Evolutionary conservation across 331 rosid species (phyloP).

Genomic region (Phaseolus coccineus): DNA sequence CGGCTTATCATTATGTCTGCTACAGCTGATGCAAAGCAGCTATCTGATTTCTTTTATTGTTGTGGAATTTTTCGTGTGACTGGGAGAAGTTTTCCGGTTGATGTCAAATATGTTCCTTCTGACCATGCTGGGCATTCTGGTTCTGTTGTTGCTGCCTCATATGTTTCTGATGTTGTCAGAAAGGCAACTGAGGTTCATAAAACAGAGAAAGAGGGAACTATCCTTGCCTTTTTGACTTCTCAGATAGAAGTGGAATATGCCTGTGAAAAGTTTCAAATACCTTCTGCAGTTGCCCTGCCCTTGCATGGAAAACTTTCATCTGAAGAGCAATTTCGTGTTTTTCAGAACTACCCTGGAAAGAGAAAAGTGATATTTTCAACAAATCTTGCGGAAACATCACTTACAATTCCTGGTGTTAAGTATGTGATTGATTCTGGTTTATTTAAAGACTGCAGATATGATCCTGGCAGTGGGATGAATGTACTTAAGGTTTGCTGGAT

Average conservation of each 20-base stretch:
- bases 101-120: slow-evolving; percentile 71
- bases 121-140: slow-evolving; percentile 47
- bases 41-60: slow-evolving; percentile 74
- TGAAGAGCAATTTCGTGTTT: slow-evolving; percentile 82
- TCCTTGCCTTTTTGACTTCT: slow-evolving; percentile 94
- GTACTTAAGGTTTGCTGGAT: slow-evolving; percentile 86
- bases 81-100: slow-evolving; percentile 94
- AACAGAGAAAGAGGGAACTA: slow-evolving; percentile 76
- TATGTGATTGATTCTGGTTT: slow-evolving; percentile 92
- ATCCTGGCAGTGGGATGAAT: slow-evolving; percentile 90
- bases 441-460: slow-evolving; percentile 84
- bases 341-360: slow-evolving; percentile 69
- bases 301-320: slow-evolving; percentile 87
- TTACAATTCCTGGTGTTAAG: slow-evolving; percentile 96
- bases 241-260: slow-evolving; percentile 98
- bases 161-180: slow-evolving; percentile 73
- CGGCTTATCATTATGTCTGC: slow-evolving; percentile 97
- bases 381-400: slow-evolving; percentile 94
- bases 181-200: slow-evolving; percentile 73
- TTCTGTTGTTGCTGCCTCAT: slow-evolving; percentile 55
- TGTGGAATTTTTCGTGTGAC: slow-evolving; percentile 77
- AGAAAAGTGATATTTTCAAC: slow-evolving; percentile 94
- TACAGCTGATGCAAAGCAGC: slow-evolving; percentile 82
- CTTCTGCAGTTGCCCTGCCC: slow-evolving; percentile 72
- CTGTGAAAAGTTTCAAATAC: slow-evolving; percentile 71